Conservation (phyloP, 1,284 basidiomycete species). For the Irpex lacteus region DNA sequence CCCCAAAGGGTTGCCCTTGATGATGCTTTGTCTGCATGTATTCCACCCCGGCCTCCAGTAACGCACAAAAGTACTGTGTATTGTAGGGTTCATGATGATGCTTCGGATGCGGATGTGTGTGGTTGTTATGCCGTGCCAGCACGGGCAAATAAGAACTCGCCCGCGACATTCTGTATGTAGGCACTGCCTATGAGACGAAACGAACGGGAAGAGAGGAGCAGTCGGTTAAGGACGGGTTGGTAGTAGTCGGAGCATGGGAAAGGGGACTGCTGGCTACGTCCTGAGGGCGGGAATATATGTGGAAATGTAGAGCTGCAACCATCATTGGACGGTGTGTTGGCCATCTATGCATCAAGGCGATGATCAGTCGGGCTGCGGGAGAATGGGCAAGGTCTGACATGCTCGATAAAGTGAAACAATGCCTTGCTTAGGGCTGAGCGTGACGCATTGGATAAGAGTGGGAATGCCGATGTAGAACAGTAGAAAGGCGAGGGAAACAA, state of each 20-base stretch:
- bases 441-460: too few relatives aligned
- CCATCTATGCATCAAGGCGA: background rate
- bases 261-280: background rate
- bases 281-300: background rate
- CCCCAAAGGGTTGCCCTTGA: background rate
- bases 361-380: background rate
- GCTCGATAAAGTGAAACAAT: too few relatives aligned
- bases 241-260: background rate
- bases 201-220: background rate
- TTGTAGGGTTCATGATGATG: background rate
- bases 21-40: constrained; percentile 4
- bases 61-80: background rate
- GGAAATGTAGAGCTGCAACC: background rate
- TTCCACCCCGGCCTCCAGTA: constrained; percentile 4
- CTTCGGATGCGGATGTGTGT: background rate
- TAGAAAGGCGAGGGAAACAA: too few relatives aligned
- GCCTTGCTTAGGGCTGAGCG: too few relatives aligned
- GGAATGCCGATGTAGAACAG: too few relatives aligned
- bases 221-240: background rate
- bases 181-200: background rate
- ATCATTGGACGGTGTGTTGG: background rate
- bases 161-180: background rate
- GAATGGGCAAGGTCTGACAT: background rate
- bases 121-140: background rate
- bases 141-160: background rate